These are phyloP conservation scores for Zygosaccharomyces sapae DNA, from an alignment of 1,139 yeast genomes.

Conservation along the genomic window DNA sequence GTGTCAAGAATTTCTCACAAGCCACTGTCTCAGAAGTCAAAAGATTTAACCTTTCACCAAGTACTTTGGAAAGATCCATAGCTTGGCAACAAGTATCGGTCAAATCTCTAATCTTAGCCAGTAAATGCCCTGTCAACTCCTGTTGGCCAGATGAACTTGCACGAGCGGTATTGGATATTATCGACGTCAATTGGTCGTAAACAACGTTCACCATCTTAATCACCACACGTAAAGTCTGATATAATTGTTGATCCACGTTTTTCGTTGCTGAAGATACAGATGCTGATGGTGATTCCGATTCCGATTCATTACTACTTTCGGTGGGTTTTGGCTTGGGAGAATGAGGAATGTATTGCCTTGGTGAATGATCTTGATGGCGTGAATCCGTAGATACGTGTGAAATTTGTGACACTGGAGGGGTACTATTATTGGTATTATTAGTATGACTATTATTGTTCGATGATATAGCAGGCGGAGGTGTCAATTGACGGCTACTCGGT, in stretches of 20 bases:
- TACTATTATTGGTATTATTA: background rate
- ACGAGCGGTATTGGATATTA: slow-evolving; percentile 68
- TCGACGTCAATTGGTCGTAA: slow-evolving; percentile 70
- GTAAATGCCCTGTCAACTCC: slow-evolving; percentile 44
- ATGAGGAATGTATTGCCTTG: slow-evolving; percentile 16
- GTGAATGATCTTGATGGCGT: slow-evolving; percentile 11
- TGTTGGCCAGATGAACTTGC: slow-evolving; percentile 38
- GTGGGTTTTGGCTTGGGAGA: slow-evolving; percentile 14
- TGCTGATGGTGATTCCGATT: slow-evolving; percentile 14
- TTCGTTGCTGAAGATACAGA: slow-evolving; percentile 35
- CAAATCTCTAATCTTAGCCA: slow-evolving; percentile 68
- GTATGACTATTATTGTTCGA: slow-evolving; percentile 3
- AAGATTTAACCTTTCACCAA: slow-evolving; percentile 53
- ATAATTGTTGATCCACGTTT: slow-evolving; percentile 72
- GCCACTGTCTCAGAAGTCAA: slow-evolving; percentile 40
- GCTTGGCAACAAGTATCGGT: slow-evolving; percentile 72
- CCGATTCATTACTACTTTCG: slow-evolving; percentile 22
- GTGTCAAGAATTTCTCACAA: slow-evolving; percentile 43
- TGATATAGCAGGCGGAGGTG: slow-evolving; percentile 11
- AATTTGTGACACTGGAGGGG: background rate
- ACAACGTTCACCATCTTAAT: slow-evolving; percentile 76
- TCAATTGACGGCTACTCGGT: slow-evolving; percentile 5
- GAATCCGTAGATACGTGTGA: slow-evolving; percentile 12
- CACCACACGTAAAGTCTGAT: slow-evolving; percentile 69
- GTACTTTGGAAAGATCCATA: slow-evolving; percentile 70